phyloP scores from a whole-genome alignment of 2,329 filamentous ascomycete genomes.

The Venturia aucupariae region DNA sequence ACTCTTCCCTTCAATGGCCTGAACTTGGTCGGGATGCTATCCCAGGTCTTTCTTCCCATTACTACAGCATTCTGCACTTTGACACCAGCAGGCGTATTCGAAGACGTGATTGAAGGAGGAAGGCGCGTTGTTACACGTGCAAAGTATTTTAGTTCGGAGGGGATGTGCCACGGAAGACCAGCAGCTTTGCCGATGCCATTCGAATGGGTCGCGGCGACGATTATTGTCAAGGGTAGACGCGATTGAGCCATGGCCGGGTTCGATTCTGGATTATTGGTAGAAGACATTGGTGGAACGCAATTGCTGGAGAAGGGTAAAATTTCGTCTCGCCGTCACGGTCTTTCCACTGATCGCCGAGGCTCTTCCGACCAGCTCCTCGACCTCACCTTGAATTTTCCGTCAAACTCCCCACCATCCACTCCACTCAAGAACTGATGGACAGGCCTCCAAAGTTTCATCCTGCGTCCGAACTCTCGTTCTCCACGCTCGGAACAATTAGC shows the following conservation, averaged over 20 bases:
- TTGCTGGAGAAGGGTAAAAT: background rate
- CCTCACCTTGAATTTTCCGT: background rate
- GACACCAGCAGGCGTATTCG: background rate
- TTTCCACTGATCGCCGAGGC: background rate
- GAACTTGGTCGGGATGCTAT: conserved; percentile 71
- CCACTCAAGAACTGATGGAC: background rate
- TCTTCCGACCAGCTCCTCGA: no score
- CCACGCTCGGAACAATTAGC: background rate
- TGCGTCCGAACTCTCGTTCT: background rate
- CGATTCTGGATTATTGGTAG: background rate
- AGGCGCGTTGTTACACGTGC: conserved; percentile 70
- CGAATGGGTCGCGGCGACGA: conserved; percentile 80
- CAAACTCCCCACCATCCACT: background rate
- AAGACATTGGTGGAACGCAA: background rate
- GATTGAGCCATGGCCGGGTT: background rate
- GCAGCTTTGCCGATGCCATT: conserved; percentile 75
- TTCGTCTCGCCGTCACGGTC: no score
- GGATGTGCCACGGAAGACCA: conserved; percentile 74
- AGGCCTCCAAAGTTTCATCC: background rate
- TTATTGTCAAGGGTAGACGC: conserved; percentile 63
- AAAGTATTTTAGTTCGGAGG: conserved; percentile 92
- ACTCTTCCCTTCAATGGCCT: conserved; percentile 70
- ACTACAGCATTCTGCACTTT: conserved; percentile 56
- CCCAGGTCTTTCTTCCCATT: conserved; percentile 98
- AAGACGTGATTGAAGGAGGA: conserved; percentile 19